Evolutionary conservation across 2,329 filamentous ascomycete genomes (phyloP).

Genomic region (Sporothrix pallida): DNA sequence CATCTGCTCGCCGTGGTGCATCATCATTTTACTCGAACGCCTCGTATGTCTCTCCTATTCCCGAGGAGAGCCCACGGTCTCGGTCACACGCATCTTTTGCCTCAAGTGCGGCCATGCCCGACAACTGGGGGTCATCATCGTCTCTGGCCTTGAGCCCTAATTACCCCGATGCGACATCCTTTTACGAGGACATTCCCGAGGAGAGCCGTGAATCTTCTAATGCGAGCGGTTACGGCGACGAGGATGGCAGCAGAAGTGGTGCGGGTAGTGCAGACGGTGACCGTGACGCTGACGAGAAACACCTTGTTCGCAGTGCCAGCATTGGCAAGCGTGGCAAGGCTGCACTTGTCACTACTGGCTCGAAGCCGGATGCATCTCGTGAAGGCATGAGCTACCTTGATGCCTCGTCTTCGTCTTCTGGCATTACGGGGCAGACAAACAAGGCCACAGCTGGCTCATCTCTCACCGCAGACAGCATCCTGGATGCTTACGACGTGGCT

Average conservation of each 20-base stretch:
- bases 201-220: slow-evolving; percentile 50
- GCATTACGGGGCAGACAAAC: slow-evolving; percentile 47
- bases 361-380: slow-evolving; percentile 44
- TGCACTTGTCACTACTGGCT: slow-evolving; percentile 56
- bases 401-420: slow-evolving; percentile 54
- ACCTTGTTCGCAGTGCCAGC: slow-evolving; percentile 65
- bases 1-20: slow-evolving; percentile 63
- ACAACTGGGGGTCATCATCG: slow-evolving; percentile 62
- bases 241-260: slow-evolving; percentile 42
- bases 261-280: slow-evolving; percentile 52
- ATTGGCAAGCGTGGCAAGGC: slow-evolving; percentile 66
- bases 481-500: slow-evolving; percentile 58
- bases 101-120: slow-evolving; percentile 74
- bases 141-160: slow-evolving; percentile 54
- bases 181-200: slow-evolving; percentile 58
- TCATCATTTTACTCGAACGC: slow-evolving; percentile 69
- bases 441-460: slow-evolving; percentile 40
- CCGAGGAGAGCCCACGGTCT: slow-evolving; percentile 68
- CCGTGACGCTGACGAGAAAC: slow-evolving; percentile 59
- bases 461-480: slow-evolving; percentile 54
- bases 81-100: slow-evolving; percentile 69
- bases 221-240: slow-evolving; percentile 57
- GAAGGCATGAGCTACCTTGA: slow-evolving; percentile 56
- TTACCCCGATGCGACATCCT: slow-evolving; percentile 52
- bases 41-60: slow-evolving; percentile 76